A percentile compares a stretch with the other conserved stretches of the same genome.
Conservation (phyloP, 2,329 filamentous ascomycete genomes). For the Scedosporium boydii region DNA sequence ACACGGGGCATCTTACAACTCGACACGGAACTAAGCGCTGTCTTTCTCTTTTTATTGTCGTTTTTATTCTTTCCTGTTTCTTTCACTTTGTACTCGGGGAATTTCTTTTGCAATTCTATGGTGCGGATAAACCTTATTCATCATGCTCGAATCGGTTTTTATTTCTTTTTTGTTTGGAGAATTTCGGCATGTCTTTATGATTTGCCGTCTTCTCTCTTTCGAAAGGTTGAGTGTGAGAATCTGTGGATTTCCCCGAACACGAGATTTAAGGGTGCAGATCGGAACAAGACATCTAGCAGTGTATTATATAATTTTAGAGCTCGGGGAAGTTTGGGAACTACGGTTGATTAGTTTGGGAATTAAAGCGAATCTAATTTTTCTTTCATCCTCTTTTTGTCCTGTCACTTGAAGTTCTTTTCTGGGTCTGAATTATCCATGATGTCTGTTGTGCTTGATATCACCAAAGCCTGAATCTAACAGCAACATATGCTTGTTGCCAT, state of each 20-base stretch:
- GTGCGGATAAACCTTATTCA: background rate
- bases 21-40: conserved; percentile 12
- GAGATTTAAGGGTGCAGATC: background rate
- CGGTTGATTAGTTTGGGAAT: background rate
- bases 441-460: background rate
- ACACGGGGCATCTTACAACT: conserved; percentile 23
- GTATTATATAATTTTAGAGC: background rate
- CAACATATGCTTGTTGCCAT: no score
- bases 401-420: background rate
- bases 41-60: background rate
- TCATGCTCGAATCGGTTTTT: background rate
- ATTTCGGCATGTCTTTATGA: background rate
- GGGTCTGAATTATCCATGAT: no score
- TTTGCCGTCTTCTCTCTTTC: background rate
- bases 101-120: background rate
- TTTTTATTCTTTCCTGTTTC: background rate
- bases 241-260: background rate
- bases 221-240: background rate
- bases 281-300: background rate
- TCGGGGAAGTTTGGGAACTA: background rate
- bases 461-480: background rate
- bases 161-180: background rate
- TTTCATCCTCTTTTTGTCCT: background rate
- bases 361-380: background rate
- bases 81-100: background rate